A percentile compares a stretch with the other conserved stretches of the same genome.
Conservation (phyloP, 192 early-diverging fungal species). For the Entomortierella parvispora region DNA sequence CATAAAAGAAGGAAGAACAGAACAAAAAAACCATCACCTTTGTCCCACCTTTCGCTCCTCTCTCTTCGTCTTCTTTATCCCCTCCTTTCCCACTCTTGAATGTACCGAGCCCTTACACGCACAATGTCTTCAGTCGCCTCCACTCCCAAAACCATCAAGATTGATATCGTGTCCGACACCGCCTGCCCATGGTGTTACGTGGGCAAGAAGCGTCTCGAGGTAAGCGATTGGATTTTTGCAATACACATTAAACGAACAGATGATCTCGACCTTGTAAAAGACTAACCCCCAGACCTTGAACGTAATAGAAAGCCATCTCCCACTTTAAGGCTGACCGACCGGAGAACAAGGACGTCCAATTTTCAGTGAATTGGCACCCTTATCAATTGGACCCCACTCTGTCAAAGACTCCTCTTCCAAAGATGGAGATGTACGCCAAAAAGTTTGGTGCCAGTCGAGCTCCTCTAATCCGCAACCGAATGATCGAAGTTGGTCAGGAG, state of each 20-base stretch:
- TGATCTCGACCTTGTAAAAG: too few species aligned
- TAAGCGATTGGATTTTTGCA: too few species aligned
- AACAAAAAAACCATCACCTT: not conserved
- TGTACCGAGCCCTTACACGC: slow-evolving; percentile 14
- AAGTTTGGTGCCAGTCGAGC: slow-evolving; percentile 74
- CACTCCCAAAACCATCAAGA: slow-evolving; percentile 53
- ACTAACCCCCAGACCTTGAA: too few species aligned
- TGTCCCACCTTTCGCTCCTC: not conserved
- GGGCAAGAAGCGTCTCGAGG: slow-evolving; percentile 79
- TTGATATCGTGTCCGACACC: slow-evolving; percentile 73
- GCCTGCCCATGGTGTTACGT: slow-evolving; percentile 85
- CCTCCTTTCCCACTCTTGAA: slow-evolving; percentile 1
- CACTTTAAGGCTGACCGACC: slow-evolving; percentile 58
- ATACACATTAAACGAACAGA: too few species aligned
- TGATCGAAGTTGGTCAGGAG: slow-evolving; percentile 64
- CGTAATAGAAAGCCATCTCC: slow-evolving; percentile 44
- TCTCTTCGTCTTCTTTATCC: not conserved
- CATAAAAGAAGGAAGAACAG: not conserved
- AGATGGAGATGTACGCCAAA: slow-evolving; percentile 62
- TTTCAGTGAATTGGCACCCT: slow-evolving; percentile 71
- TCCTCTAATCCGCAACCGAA: slow-evolving; percentile 61
- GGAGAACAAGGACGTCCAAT: slow-evolving; percentile 56
- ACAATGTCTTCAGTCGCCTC: slow-evolving; percentile 26
- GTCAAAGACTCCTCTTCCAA: slow-evolving; percentile 60
- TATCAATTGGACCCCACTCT: slow-evolving; percentile 75